Base-by-base conservation (phyloP, 768 basidiomycete genomes). In the Xerocomellus amylosporus region DNA sequence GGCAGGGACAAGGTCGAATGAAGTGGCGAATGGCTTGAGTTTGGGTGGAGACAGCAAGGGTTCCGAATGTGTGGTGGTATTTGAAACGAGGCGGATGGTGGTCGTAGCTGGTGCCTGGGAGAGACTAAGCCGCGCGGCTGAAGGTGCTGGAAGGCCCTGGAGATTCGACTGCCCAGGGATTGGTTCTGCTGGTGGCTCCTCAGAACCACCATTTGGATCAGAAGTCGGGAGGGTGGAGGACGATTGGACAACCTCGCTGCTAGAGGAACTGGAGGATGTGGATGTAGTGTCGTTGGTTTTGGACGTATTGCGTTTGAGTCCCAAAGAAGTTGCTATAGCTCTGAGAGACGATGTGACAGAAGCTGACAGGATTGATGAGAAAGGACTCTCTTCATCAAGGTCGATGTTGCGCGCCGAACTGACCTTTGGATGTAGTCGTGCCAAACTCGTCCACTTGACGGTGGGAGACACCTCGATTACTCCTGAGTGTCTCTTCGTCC, bases 331-430 rank as follows among this genome's bases (percentile, higher is more conserved):
- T n/a, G 87, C 90, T 39, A 93, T 74, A 0, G 86, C 84, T 66
- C 79, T 86, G 57, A 93, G 79, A 36, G 90, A 92, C 1, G 89
- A 89, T 41, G 77, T 74, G 15, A 90, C 81, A n/a, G 82, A 77
- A 36, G 75, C 83, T 87, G 67, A 33, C 56, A 56, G 46, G 34
- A 22, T 38, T 15, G 24, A 47, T 60, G 38, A 55, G 46, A 61
- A 53, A 9, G 13, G 28, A 8, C 22, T 8, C 34, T 20, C 26
- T 28, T 0, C 20, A 9, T 37, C 14, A 22, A n/a, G n/a, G 24
- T 43, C 8, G 28, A 24, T 15, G 26, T 14, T 54, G 40, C 17
- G 44, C 49, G 39, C 12, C 36, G 17, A 20, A 73, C 79, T 49
- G 63, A 86, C 87, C 72, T 74, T 84, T 86, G n/a, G 85, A 83